These are phyloP conservation scores for Setaria viridis DNA, from an alignment of 202 grass and related monocot genomes.

Conservation along the genomic window DNA sequence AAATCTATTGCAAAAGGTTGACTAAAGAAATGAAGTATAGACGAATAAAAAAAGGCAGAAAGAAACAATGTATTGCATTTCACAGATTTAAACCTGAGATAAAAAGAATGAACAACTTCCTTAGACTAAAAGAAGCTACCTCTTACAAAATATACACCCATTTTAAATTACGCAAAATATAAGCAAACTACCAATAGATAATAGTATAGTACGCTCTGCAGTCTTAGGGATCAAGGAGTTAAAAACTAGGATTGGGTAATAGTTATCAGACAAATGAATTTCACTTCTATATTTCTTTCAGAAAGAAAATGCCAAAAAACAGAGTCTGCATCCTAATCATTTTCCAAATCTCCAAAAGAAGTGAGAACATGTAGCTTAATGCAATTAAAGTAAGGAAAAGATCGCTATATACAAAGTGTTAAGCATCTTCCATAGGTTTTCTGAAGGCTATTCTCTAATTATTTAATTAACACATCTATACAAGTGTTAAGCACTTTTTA, in stretches of 20 bases:
- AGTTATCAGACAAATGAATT: neutral
- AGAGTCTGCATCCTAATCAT: neutral
- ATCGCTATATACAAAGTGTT: constrained; percentile 16
- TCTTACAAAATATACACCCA: constrained; percentile 13
- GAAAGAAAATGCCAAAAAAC: neutral
- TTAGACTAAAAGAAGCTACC: neutral
- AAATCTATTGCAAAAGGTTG: neutral
- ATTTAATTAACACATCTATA: neutral
- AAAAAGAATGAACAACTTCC: neutral
- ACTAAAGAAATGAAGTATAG: constrained; percentile 5
- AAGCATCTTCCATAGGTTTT: neutral
- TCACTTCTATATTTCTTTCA: neutral
- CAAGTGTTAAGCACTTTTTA: neutral
- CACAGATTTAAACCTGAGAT: neutral
- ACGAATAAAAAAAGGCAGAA: constrained; percentile 2
- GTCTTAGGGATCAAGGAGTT: neutral
- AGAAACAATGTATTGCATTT: neutral
- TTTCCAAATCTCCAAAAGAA: constrained; percentile 27
- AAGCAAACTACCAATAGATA: neutral
- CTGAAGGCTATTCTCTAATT: neutral
- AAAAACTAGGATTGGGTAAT: neutral
- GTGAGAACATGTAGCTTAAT: constrained; percentile 15
- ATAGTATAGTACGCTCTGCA: neutral
- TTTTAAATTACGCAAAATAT: constrained; percentile 4
- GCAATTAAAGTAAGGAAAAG: constrained; percentile 6